Evolutionary conservation across 2,329 filamentous ascomycete genomes (phyloP).

Genomic region (Neocatenulostroma microsporum): DNA sequence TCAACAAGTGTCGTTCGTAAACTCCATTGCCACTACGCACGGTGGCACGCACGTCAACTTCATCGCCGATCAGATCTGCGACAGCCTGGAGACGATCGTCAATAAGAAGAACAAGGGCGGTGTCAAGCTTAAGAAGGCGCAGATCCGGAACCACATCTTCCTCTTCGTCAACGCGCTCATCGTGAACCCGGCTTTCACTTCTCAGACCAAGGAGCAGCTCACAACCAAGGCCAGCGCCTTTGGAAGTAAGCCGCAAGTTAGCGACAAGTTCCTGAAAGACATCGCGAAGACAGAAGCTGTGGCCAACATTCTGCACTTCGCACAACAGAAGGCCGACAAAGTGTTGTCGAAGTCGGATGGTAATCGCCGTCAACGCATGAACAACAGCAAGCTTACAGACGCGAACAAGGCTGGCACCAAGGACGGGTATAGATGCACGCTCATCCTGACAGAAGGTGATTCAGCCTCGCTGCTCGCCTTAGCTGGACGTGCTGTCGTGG

Average conservation of each 20-base stretch:
- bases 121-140: constrained; percentile 75
- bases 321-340: constrained; percentile 92
- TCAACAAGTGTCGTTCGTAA: constrained; percentile 97
- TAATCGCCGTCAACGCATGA: constrained; percentile 83
- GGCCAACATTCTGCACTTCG: constrained; percentile 87
- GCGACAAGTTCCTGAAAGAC: constrained; percentile 83
- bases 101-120: constrained; percentile 91
- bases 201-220: constrained; percentile 96
- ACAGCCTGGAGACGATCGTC: constrained; percentile 69
- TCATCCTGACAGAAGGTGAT: constrained; percentile 97
- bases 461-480: constrained; percentile 94
- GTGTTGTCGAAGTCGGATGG: constrained; percentile 91
- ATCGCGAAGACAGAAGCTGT: constrained; percentile 85
- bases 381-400: constrained; percentile 93
- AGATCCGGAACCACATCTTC: constrained; percentile 96
- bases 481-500: constrained; percentile 83
- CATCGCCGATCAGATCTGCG: constrained; percentile 88
- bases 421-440: constrained; percentile 81
- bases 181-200: constrained; percentile 91
- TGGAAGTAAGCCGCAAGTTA: constrained; percentile 78
- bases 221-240: constrained; percentile 86
- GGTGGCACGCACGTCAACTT: constrained; percentile 97
- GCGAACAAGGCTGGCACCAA: constrained; percentile 94
- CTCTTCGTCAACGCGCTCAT: constrained; percentile 90
- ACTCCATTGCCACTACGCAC: constrained; percentile 91